Conservation (phyloP, 768 basidiomycete genomes). For the Collybia sordida region DNA sequence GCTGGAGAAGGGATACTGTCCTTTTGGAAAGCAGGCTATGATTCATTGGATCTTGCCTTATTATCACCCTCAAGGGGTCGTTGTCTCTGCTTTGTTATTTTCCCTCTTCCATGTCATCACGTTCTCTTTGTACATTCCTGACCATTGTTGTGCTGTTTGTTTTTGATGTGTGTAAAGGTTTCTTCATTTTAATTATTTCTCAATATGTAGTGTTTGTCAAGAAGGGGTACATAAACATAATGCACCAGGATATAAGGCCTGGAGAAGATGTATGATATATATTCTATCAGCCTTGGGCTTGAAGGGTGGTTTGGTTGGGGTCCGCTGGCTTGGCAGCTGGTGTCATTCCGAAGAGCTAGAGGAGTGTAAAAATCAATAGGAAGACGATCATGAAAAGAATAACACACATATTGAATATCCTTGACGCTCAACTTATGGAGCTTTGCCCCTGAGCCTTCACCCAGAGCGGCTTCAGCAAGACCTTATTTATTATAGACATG, state of each 20-base stretch:
- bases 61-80: too few relatives aligned
- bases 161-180: too few relatives aligned
- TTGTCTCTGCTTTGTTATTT: too few relatives aligned
- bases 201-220: too few relatives aligned
- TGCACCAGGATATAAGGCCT: too few relatives aligned
- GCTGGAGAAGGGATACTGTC: slow-evolving; percentile 54
- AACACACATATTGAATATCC: slow-evolving; percentile 61
- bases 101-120: too few relatives aligned
- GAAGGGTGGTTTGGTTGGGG: background rate
- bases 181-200: too few relatives aligned
- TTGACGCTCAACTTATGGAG: slow-evolving; percentile 67
- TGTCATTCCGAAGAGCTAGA: slow-evolving; percentile 38
- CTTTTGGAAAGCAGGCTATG: slow-evolving; percentile 36
- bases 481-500: slow-evolving; percentile 29
- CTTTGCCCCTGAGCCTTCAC: slow-evolving; percentile 63
- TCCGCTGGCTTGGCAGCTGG: slow-evolving; percentile 7
- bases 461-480: slow-evolving; percentile 67
- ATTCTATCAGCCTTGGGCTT: slow-evolving; percentile 47
- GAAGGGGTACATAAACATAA: too few relatives aligned
- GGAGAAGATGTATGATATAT: too few relatives aligned
- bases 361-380: background rate
- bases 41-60: background rate
- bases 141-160: too few relatives aligned
- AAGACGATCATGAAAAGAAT: background rate
- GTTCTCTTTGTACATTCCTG: too few relatives aligned